These are phyloP conservation scores for Chrysoporthe austroafricana DNA, from an alignment of 2,329 filamentous ascomycete genomes.

Conservation along the genomic window DNA sequence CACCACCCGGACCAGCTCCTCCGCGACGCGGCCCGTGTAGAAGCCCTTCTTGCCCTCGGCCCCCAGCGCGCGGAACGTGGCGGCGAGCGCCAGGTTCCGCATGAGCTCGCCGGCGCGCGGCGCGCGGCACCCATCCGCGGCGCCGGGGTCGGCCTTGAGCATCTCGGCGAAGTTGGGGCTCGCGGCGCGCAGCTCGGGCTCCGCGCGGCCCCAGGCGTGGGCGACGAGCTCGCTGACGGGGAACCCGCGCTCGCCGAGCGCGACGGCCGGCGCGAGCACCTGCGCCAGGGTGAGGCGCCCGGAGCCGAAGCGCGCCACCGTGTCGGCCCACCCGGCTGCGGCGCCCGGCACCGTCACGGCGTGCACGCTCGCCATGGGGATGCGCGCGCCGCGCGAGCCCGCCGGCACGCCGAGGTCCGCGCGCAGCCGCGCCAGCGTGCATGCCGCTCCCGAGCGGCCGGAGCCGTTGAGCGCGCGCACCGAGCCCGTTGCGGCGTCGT, in stretches of 20 bases:
- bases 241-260: slow-evolving; percentile 85
- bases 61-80: slow-evolving; percentile 79
- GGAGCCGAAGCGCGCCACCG: slow-evolving; percentile 85
- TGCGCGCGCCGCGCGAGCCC: slow-evolving; percentile 50
- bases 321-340: slow-evolving; percentile 91
- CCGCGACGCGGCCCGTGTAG: slow-evolving; percentile 82
- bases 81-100: slow-evolving; percentile 79
- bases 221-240: slow-evolving; percentile 83
- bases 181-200: slow-evolving; percentile 66
- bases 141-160: slow-evolving; percentile 75
- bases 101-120: slow-evolving; percentile 85
- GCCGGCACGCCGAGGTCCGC: slow-evolving; percentile 62
- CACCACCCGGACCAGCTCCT: slow-evolving; percentile 79
- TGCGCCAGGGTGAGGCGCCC: slow-evolving; percentile 78
- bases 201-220: slow-evolving; percentile 71
- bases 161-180: slow-evolving; percentile 89
- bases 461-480: slow-evolving; percentile 91
- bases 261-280: slow-evolving; percentile 81
- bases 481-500: slow-evolving; percentile 79
- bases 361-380: slow-evolving; percentile 78
- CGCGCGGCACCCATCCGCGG: slow-evolving; percentile 69
- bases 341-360: slow-evolving; percentile 88
- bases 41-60: slow-evolving; percentile 86
- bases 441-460: slow-evolving; percentile 75
- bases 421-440: slow-evolving; percentile 71